Conservation (phyloP, 1,284 basidiomycete species). For the Marasmius fiardii region DNA sequence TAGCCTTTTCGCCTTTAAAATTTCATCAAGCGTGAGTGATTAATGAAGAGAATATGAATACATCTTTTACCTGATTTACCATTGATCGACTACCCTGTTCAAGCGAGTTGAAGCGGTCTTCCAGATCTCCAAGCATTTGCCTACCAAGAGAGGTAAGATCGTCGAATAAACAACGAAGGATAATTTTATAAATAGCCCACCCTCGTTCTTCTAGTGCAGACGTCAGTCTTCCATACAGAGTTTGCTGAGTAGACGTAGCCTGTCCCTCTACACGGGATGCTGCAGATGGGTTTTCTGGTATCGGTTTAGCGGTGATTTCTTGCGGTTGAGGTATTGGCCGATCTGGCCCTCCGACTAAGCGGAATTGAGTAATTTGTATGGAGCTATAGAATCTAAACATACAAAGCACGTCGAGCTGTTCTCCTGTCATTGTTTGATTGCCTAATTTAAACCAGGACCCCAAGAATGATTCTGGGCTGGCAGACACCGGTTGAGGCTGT, state of each 20-base stretch:
- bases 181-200: slow-evolving; percentile 33
- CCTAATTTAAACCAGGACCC: slow-evolving; percentile 50
- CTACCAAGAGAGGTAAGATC: slow-evolving; percentile 25
- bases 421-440: slow-evolving; percentile 44
- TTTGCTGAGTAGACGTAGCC: slow-evolving; percentile 36
- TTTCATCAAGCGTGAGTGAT: slow-evolving; percentile 5
- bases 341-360: slow-evolving; percentile 60
- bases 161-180: slow-evolving; percentile 8
- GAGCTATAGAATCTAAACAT: slow-evolving; percentile 22
- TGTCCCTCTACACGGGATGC: slow-evolving; percentile 29
- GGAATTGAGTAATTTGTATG: slow-evolving; percentile 5
- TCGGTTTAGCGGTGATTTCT: slow-evolving; percentile 10
- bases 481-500: slow-evolving; percentile 57
- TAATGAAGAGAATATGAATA: slow-evolving; percentile 4
- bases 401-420: slow-evolving; percentile 58
- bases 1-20: slow-evolving; percentile 51
- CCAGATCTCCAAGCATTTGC: slow-evolving; percentile 55
- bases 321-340: slow-evolving; percentile 39
- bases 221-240: slow-evolving; percentile 45
- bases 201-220: slow-evolving; percentile 62
- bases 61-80: slow-evolving; percentile 50
- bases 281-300: slow-evolving; percentile 15
- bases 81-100: slow-evolving; percentile 64
- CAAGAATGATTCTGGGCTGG: slow-evolving; percentile 52
- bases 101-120: slow-evolving; percentile 58